Conservation (phyloP, 108 stramenopile species). For the Conticribra guillardii region DNA sequence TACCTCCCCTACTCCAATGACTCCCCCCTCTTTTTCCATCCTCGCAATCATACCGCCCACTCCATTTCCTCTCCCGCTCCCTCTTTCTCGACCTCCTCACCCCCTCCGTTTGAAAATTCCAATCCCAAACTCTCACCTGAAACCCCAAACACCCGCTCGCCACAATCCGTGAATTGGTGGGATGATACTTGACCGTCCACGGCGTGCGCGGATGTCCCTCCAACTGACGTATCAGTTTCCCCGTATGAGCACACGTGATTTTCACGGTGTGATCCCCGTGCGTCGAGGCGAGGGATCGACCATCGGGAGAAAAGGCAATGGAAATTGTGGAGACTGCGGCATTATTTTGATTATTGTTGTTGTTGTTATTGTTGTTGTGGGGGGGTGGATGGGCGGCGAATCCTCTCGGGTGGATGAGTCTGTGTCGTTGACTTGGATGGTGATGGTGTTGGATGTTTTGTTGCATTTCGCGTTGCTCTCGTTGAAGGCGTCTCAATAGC, state of each 20-base stretch:
- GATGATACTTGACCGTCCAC: constrained; percentile 98
- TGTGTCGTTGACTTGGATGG: background rate
- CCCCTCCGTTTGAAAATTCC: constrained; percentile 49
- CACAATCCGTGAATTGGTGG: constrained; percentile 70
- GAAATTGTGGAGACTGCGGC: constrained; percentile 76
- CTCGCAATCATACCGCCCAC: constrained; percentile 34
- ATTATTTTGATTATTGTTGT: constrained; percentile 3
- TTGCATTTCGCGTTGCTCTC: constrained; percentile 14
- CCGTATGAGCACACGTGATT: constrained; percentile 77
- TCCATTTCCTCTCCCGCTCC: constrained; percentile 22
- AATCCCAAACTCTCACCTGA: constrained; percentile 98
- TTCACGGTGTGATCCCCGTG: constrained; percentile 99
- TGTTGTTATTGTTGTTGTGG: background rate
- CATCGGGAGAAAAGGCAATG: constrained; percentile 77
- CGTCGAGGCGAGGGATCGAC: constrained; percentile 91
- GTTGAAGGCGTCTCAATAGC: background rate
- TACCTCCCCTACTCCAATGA: background rate
- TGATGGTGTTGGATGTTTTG: background rate
- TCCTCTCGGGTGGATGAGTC: background rate
- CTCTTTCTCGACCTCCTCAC: constrained; percentile 24
- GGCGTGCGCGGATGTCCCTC: constrained; percentile 97
- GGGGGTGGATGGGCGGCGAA: background rate
- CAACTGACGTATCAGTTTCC: constrained; percentile 68
- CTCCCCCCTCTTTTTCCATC: background rate
- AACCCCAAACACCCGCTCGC: constrained; percentile 95